Base-by-base conservation (phyloP, 1,284 basidiomycete species). In the Trametes sp. region DNA sequence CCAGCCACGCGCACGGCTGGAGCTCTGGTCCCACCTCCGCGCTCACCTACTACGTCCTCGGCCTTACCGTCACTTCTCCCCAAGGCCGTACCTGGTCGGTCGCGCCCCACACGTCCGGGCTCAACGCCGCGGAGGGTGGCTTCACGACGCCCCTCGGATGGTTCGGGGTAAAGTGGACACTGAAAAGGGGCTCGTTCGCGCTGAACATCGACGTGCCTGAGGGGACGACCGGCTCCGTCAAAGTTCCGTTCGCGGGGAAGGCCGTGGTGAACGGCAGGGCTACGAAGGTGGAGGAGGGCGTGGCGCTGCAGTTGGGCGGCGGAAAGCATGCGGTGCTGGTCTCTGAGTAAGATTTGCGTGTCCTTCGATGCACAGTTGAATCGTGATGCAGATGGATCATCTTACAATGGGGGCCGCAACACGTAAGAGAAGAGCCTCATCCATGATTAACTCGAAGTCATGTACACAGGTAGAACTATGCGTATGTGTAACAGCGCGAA, bases 1-100 rank as follows among this genome's bases (percentile, higher is more conserved):
- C 79, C 0, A 80, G 78, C 68, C 82, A 83, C 66, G 73, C 81
- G 8, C 76, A 78, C 59, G 76, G 75, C 45, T 77, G 76, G 75
- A 74, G 71, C 66, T 73, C 74, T 0, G 75, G 75, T 1, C 74
- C 77, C 8, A 78, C 77, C 2, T 75, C 74, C 23, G 73, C 74
- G 23, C 69, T 81, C 42, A 79, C 81, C 2, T 80, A 79, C 70
- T 82, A 82, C 66, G 75, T 82, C 36, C 75, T 81, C 35, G 80
- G 81, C 2, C 74, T 83, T 33, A 76, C 74, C 35, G 66, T 81
- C 28, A 81, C 77, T 4, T 72, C 78, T 1, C 74, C 75, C 0
- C 73, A 78, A 64, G 81, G 80, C 31, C 61, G 59, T 21, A 78
- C 76, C 0, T 83, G 80, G 81, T 70, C 74, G n/a, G 68, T 84